These are phyloP conservation scores for Alternaria consortialis DNA, from an alignment of 2,329 filamentous ascomycete species.

Conservation along the genomic window DNA sequence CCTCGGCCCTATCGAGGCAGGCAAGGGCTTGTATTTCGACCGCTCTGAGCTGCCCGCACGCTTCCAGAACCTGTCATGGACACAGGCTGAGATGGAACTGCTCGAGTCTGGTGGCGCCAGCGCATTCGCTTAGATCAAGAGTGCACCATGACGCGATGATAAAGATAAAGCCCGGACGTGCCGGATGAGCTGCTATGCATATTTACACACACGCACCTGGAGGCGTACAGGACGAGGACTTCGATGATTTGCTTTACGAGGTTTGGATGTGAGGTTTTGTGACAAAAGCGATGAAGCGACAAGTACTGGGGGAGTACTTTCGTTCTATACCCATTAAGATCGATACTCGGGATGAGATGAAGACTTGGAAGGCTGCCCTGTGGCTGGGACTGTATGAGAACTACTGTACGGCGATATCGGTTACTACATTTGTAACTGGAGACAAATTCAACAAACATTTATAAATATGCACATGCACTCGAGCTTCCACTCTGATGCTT, in stretches of 20 bases:
- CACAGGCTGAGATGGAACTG: conserved; percentile 88
- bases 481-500: background rate
- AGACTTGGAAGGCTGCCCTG: conserved; percentile 17
- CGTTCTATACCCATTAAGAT: conserved; percentile 43
- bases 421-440: conserved; percentile 19
- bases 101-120: conserved; percentile 92
- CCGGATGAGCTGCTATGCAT: conserved; percentile 32
- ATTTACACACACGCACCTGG: conserved; percentile 27
- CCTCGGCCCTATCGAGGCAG: conserved; percentile 76
- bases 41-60: conserved; percentile 84
- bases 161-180: conserved; percentile 21
- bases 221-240: conserved; percentile 17
- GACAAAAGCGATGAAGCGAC: conserved; percentile 33
- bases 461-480: background rate
- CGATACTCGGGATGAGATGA: conserved; percentile 26
- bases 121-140: conserved; percentile 58
- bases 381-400: conserved; percentile 13
- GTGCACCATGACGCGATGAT: conserved; percentile 20
- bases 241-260: conserved; percentile 4
- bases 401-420: conserved; percentile 18
- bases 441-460: conserved; percentile 12
- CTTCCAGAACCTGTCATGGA: conserved; percentile 80
- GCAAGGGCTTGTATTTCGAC: conserved; percentile 83
- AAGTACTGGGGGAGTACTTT: conserved; percentile 29
- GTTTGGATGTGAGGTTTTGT: conserved; percentile 11